Conservation (phyloP, 208 protist species). For the Acanthamoeba castellanii region DNA sequence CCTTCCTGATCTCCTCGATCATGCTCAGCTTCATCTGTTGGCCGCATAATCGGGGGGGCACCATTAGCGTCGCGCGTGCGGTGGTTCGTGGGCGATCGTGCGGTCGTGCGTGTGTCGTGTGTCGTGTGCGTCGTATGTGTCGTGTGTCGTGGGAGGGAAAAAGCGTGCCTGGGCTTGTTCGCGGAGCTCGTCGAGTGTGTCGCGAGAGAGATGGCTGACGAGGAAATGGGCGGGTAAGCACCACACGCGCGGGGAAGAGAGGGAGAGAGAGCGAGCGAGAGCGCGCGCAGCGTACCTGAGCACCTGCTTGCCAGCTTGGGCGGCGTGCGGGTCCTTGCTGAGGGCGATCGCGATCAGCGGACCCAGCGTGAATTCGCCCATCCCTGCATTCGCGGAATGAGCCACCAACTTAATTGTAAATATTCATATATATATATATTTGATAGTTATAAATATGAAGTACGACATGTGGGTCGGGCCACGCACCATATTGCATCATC, state of each 20-base stretch:
- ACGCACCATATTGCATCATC: constrained; percentile 8
- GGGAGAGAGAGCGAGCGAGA: neutral
- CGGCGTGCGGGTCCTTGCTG: neutral
- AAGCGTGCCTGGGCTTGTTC: neutral
- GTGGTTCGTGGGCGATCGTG: neutral
- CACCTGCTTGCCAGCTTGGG: neutral
- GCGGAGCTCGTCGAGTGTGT: neutral
- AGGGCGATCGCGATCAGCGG: neutral
- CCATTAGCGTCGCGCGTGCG: neutral
- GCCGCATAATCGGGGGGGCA: no score
- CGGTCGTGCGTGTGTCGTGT: neutral
- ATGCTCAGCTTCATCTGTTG: constrained; percentile 21
- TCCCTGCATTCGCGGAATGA: no score
- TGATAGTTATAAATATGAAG: neutral
- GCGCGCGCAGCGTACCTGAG: no score
- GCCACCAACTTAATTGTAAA: no score
- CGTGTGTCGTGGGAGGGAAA: neutral
- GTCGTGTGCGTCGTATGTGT: neutral
- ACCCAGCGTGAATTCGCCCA: constrained; percentile 12
- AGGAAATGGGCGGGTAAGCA: no score
- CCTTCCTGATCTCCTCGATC: constrained; percentile 33
- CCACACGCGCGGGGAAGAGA: neutral
- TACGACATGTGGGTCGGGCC: neutral
- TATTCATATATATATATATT: neutral
- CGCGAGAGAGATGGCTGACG: neutral